These are phyloP conservation scores for Boletus bicolor DNA, from an alignment of 768 basidiomycete species.

Conservation along the genomic window DNA sequence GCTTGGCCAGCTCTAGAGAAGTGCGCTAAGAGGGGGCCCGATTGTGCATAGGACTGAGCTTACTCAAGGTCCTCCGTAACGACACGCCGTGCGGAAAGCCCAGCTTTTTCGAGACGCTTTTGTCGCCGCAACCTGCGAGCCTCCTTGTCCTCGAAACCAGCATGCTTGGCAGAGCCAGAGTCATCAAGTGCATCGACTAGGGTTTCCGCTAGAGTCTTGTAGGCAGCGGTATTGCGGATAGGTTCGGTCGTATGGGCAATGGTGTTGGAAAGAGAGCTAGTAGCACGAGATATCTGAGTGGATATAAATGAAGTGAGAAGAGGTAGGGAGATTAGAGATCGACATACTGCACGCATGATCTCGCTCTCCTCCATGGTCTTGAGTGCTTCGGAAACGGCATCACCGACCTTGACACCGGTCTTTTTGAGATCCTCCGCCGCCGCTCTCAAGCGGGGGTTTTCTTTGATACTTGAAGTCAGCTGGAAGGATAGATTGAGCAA, in stretches of 20 bases:
- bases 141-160: constrained; percentile 95
- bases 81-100: constrained; percentile 50
- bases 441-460: constrained; percentile 87
- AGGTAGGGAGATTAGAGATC: not conserved
- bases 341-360: constrained; percentile 75
- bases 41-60: constrained; percentile 28
- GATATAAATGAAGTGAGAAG: not conserved
- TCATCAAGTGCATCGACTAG: constrained; percentile 92
- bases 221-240: constrained; percentile 93
- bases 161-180: constrained; percentile 88
- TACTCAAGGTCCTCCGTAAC: constrained; percentile 79
- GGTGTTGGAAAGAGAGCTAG: constrained; percentile 79
- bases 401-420: constrained; percentile 86
- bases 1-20: constrained; percentile 76
- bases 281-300: constrained; percentile 76
- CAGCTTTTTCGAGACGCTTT: constrained; percentile 79
- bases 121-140: constrained; percentile 78
- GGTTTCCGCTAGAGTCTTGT: constrained; percentile 87
- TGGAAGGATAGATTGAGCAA: constrained; percentile 31
- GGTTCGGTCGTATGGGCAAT: constrained; percentile 91
- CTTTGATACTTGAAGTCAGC: constrained; percentile 92
- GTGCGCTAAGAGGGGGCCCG: not conserved
- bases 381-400: constrained; percentile 90
- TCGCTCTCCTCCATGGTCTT: constrained; percentile 95
- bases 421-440: constrained; percentile 92